Conservation (phyloP, 2,329 filamentous ascomycete species). For the Penicillium paneum region DNA sequence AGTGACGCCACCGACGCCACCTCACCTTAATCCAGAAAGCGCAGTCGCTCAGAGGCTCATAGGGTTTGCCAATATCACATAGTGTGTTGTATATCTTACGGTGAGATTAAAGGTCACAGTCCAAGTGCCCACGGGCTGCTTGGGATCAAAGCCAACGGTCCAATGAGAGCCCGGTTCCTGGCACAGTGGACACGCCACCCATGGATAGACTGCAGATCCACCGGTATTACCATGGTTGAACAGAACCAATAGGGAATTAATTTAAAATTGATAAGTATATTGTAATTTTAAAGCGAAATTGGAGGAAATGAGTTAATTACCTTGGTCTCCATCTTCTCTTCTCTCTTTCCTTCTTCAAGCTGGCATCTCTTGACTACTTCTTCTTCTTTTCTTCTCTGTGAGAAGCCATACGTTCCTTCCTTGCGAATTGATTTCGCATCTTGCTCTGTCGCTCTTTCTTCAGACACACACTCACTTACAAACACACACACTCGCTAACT, state of each 20-base stretch:
- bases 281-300: background rate
- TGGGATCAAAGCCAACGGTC: background rate
- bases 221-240: background rate
- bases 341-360: slow-evolving; percentile 15
- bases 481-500: background rate
- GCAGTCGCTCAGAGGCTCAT: background rate
- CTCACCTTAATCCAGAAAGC: background rate
- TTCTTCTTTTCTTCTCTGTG: slow-evolving; percentile 13
- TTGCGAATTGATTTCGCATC: slow-evolving; percentile 40
- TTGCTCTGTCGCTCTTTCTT: slow-evolving; percentile 7
- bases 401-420: slow-evolving; percentile 17
- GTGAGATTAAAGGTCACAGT: slow-evolving; percentile 8
- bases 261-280: background rate
- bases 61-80: background rate
- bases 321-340: slow-evolving; percentile 2
- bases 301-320: slow-evolving; percentile 3
- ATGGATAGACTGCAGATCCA: background rate
- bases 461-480: background rate
- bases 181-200: background rate
- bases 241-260: background rate
- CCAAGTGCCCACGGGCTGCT: background rate
- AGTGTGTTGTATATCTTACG: background rate
- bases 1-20: background rate
- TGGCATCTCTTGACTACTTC: slow-evolving; percentile 5
- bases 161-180: slow-evolving; percentile 2